Evolutionary conservation across 345 rosid species (phyloP).

Genomic region (Acer campestre): DNA sequence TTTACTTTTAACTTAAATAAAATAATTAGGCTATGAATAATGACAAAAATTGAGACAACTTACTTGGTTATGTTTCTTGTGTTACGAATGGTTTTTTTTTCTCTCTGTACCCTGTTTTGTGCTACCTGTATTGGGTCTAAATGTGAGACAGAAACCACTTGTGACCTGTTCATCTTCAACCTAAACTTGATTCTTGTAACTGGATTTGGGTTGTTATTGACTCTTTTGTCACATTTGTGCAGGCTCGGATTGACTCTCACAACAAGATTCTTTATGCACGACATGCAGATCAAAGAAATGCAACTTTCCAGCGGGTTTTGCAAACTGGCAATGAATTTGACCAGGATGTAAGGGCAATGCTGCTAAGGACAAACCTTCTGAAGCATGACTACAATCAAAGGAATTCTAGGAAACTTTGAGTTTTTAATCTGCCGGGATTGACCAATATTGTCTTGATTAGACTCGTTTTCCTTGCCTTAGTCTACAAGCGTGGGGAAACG

Average conservation of each 20-base stretch:
- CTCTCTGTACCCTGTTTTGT: not conserved
- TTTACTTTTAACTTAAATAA: not conserved
- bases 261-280: constrained; percentile 94
- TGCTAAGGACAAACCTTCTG: constrained; percentile 84
- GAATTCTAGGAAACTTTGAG: constrained; percentile 66
- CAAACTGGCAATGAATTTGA: constrained; percentile 95
- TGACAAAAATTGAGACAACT: not conserved
- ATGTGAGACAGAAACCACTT: too few species aligned
- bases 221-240: constrained; percentile 18
- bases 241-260: constrained; percentile 99
- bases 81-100: not conserved
- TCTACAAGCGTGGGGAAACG: not conserved
- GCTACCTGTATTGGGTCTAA: not conserved
- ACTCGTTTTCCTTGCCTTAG: constrained; percentile 5
- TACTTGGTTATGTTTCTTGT: not conserved
- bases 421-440: constrained; percentile 1
- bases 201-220: not conserved
- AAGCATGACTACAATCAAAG: constrained; percentile 72
- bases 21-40: not conserved
- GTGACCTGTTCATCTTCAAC: not conserved
- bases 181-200: not conserved
- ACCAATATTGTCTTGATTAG: constrained; percentile 12
- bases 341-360: constrained; percentile 83
- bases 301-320: constrained; percentile 90
- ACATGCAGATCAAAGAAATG: constrained; percentile 96